Evolutionary conservation across 1,284 basidiomycete species (phyloP).

Genomic region (Melampsora occidentalis): DNA sequence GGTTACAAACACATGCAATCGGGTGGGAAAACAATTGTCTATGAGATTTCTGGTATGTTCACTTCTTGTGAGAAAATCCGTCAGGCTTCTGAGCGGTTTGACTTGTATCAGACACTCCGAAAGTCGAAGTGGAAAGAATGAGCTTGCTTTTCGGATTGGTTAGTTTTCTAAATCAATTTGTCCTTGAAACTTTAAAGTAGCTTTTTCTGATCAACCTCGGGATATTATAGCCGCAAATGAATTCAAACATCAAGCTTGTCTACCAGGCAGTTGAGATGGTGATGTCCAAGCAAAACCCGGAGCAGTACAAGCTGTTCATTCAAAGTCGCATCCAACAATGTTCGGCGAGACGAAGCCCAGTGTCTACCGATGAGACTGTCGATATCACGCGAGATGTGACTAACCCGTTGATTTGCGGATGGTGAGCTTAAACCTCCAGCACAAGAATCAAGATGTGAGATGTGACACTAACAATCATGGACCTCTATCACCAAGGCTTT

Average conservation of each 20-base stretch:
- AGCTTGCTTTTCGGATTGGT: constrained; percentile 34
- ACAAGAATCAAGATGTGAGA: background rate
- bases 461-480: background rate
- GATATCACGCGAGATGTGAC: constrained; percentile 36
- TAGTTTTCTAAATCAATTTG: background rate
- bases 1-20: constrained; percentile 13
- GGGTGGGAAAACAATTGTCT: constrained; percentile 7
- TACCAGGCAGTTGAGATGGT: constrained; percentile 26
- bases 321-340: constrained; percentile 29
- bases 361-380: constrained; percentile 18
- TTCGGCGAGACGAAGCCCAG: constrained; percentile 13
- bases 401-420: constrained; percentile 38
- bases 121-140: constrained; percentile 33
- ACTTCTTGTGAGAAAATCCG: background rate
- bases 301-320: constrained; percentile 16
- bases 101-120: constrained; percentile 17
- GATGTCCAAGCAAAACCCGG: constrained; percentile 13
- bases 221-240: constrained; percentile 10
- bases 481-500: constrained; percentile 13
- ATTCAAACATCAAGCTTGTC: constrained; percentile 9
- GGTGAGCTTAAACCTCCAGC: background rate
- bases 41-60: constrained; percentile 18
- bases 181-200: background rate
- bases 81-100: background rate
- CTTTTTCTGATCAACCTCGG: background rate